Conservation (phyloP, 1,139 yeast genomes). For the Taiozyma sp. region DNA sequence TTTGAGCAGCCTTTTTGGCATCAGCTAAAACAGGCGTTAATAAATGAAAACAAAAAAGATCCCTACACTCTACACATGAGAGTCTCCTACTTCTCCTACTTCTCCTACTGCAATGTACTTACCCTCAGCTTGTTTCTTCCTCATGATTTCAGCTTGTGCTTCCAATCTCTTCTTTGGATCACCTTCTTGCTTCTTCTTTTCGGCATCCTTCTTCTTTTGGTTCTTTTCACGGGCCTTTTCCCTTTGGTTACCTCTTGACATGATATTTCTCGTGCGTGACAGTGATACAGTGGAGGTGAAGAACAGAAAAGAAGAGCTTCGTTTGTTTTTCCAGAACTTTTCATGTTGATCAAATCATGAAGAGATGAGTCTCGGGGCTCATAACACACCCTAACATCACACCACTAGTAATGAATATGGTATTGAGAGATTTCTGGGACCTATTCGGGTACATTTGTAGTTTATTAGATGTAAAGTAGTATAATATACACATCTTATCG, state of each 20-base stretch:
- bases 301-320: slow-evolving; percentile 3
- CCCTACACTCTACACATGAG: background rate
- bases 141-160: slow-evolving; percentile 80
- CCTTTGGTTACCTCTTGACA: slow-evolving; percentile 97
- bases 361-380: background rate
- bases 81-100: background rate
- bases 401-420: too few relatives aligned
- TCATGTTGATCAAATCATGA: too few relatives aligned
- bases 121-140: slow-evolving; percentile 84
- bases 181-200: slow-evolving; percentile 67
- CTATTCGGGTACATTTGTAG: background rate
- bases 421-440: slow-evolving; percentile 22
- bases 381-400: background rate
- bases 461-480: too few relatives aligned
- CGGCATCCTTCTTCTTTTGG: slow-evolving; percentile 63
- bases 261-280: slow-evolving; percentile 23
- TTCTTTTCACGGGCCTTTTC: slow-evolving; percentile 91
- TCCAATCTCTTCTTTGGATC: slow-evolving; percentile 85
- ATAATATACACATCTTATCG: too few relatives aligned
- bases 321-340: background rate
- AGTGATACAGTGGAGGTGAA: background rate
- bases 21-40: slow-evolving; percentile 39
- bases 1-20: slow-evolving; percentile 49
- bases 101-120: slow-evolving; percentile 28
- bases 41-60: slow-evolving; percentile 6